phyloP scores from a whole-genome alignment of 2,329 filamentous ascomycete species.

The Chalara sp. region DNA sequence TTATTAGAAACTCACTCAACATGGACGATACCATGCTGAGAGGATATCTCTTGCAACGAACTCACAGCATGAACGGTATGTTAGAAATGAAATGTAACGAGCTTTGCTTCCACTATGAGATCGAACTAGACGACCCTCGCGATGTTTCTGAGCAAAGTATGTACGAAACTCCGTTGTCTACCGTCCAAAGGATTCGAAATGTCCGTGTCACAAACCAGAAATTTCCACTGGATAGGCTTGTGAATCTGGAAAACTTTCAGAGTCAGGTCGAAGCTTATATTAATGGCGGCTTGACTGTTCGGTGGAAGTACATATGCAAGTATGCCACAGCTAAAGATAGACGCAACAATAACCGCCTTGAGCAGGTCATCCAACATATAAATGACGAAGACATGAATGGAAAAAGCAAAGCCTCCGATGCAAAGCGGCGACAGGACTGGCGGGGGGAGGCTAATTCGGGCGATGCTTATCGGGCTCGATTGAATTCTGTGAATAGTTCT shows the following conservation, averaged over 20 bases:
- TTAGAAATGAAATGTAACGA: conserved; percentile 36
- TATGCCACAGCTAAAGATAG: conserved; percentile 17
- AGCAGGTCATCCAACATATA: conserved; percentile 16
- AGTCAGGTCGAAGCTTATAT: conserved; percentile 18
- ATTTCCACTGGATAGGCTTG: conserved; percentile 34
- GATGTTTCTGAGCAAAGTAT: conserved; percentile 29
- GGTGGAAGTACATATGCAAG: conserved; percentile 39
- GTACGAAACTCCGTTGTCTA: conserved; percentile 33
- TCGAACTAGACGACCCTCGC: conserved; percentile 31
- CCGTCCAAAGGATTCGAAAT: conserved; percentile 34
- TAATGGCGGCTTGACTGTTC: conserved; percentile 39
- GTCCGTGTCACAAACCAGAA: conserved; percentile 49
- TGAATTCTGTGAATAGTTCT: neutral
- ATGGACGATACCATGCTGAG: conserved; percentile 26
- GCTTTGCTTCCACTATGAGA: conserved; percentile 32
- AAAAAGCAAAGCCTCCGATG: conserved; percentile 6
- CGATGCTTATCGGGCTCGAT: conserved; percentile 30
- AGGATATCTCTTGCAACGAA: conserved; percentile 34
- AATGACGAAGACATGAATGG: conserved; percentile 9
- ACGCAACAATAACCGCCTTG: conserved; percentile 14
- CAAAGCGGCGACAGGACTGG: conserved; percentile 25
- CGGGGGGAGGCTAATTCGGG: conserved; percentile 33
- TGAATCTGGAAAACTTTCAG: conserved; percentile 11
- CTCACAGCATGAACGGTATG: conserved; percentile 28
- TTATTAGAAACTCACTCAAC: conserved; percentile 23